A percentile compares a stretch with the other conserved stretches of the same genome.
phyloP scores from a whole-genome alignment of 148 eudicot genomes.

The Fallopia convolvulus region DNA sequence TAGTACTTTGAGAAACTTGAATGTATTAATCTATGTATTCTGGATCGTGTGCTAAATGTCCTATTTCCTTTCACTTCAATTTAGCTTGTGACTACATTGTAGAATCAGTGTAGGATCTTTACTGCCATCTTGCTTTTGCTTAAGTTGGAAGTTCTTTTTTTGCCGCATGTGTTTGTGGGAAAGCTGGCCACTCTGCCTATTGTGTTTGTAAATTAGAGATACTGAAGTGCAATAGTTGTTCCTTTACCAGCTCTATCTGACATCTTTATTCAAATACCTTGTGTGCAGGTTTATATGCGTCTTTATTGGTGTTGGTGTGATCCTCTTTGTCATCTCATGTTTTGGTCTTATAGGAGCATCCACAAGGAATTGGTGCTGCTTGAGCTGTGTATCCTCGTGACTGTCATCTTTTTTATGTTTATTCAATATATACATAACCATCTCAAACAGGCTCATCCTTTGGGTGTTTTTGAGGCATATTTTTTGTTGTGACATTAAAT shows the following conservation, averaged over 20 bases:
- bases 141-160: neutral
- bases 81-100: neutral
- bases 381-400: constrained; percentile 75
- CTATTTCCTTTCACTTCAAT: neutral
- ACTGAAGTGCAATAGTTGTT: neutral
- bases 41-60: neutral
- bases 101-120: neutral
- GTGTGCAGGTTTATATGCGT: constrained; percentile 78
- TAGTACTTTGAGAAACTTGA: neutral
- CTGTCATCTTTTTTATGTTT: neutral
- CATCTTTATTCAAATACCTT: constrained; percentile 5
- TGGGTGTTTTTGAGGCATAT: neutral
- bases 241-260: neutral
- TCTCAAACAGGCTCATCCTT: neutral
- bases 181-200: neutral
- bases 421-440: neutral
- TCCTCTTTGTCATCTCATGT: constrained; percentile 72
- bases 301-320: constrained; percentile 61
- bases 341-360: constrained; percentile 86
- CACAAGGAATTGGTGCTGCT: constrained; percentile 80
- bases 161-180: neutral
- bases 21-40: neutral
- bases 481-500: neutral
- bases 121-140: neutral
- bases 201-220: neutral